Conservation (phyloP, 306 rosid species). For the Mimosa pudica region DNA sequence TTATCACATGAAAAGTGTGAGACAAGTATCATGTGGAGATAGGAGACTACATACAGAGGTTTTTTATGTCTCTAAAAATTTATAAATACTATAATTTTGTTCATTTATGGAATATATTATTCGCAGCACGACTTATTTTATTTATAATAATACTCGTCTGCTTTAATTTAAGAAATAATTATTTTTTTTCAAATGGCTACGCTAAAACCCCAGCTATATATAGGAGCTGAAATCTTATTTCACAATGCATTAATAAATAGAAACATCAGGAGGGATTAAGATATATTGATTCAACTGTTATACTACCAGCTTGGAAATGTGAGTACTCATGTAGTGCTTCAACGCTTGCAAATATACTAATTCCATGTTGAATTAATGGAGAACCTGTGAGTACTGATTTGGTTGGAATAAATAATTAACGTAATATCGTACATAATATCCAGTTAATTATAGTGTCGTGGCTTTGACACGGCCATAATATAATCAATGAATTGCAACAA, state of each 20-base stretch:
- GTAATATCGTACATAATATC: background rate
- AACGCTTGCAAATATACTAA: background rate
- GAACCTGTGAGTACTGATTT: no score
- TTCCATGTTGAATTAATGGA: background rate
- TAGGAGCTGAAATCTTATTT: background rate
- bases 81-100: background rate
- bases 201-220: background rate
- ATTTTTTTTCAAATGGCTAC: background rate
- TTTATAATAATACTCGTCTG: background rate
- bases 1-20: conserved; percentile 10
- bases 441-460: background rate
- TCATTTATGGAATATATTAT: background rate
- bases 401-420: background rate
- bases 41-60: background rate
- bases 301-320: background rate
- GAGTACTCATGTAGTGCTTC: background rate
- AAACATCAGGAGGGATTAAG: background rate
- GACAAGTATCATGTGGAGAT: background rate
- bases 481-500: background rate
- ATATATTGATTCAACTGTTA: no score
- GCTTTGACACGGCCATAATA: background rate
- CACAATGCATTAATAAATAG: background rate
- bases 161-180: no score
- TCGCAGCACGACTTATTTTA: background rate
- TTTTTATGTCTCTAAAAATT: background rate